Evolutionary conservation across 2,329 filamentous ascomycete species (phyloP).

Genomic region (Pestalotiopsis fici): DNA sequence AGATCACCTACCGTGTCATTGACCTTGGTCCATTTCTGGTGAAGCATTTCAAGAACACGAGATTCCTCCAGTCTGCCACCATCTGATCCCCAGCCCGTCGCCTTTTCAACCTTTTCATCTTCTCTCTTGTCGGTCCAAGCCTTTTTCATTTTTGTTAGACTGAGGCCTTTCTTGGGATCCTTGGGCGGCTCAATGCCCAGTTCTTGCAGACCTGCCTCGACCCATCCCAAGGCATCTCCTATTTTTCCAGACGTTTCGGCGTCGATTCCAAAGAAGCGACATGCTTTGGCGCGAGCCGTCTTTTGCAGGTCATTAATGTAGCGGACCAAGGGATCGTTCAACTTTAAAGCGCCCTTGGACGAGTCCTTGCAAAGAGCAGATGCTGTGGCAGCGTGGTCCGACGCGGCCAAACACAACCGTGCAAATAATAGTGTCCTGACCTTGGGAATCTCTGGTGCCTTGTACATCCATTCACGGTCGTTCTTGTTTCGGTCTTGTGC

Average conservation of each 20-base stretch:
- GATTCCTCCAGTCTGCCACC: conserved; percentile 84
- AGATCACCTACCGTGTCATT: conserved; percentile 77
- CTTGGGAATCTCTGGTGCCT: conserved; percentile 82
- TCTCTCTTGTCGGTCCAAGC: conserved; percentile 75
- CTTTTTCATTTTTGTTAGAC: conserved; percentile 58
- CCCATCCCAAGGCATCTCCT: conserved; percentile 85
- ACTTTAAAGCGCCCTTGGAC: conserved; percentile 42
- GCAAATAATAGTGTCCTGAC: conserved; percentile 88
- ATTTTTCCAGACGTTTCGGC: conserved; percentile 81
- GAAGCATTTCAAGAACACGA: conserved; percentile 81
- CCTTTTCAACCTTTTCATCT: conserved; percentile 76
- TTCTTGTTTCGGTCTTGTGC: conserved; percentile 79
- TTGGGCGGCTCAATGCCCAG: conserved; percentile 61
- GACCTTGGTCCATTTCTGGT: conserved; percentile 86
- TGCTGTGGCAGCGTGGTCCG: conserved; percentile 82
- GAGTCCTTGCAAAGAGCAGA: conserved; percentile 48
- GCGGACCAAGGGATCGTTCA: conserved; percentile 66
- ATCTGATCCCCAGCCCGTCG: conserved; percentile 75
- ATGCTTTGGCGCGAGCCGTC: conserved; percentile 80
- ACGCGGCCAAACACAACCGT: conserved; percentile 81
- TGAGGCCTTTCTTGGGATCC: conserved; percentile 51
- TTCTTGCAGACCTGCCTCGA: conserved; percentile 74
- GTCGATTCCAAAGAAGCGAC: conserved; percentile 87
- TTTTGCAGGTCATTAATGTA: conserved; percentile 77
- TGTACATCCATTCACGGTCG: conserved; percentile 97